These are phyloP conservation scores for Rhodotorula sp. DNA, from an alignment of 1,284 basidiomycete genomes.

Conservation along the genomic window DNA sequence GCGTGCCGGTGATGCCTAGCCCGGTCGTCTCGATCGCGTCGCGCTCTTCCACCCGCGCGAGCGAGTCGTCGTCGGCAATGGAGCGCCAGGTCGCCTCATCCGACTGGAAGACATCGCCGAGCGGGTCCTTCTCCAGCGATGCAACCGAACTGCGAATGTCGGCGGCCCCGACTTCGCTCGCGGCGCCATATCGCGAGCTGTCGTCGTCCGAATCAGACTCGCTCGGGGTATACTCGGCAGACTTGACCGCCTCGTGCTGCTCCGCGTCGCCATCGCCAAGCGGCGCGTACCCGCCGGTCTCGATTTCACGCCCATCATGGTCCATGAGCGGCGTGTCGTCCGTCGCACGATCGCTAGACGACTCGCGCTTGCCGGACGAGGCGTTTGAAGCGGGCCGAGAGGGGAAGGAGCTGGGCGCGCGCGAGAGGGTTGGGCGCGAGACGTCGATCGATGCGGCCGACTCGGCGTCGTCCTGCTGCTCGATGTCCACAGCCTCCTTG, in stretches of 20 bases:
- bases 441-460: slow-evolving; percentile 7
- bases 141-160: too few relatives aligned
- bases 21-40: slow-evolving; percentile 35
- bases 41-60: slow-evolving; percentile 1
- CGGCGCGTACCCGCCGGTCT: slow-evolving; percentile 4
- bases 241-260: not conserved
- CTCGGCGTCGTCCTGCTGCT: not conserved
- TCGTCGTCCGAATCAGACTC: not conserved
- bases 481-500: not conserved
- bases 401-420: slow-evolving; percentile 3
- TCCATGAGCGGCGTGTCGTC: slow-evolving; percentile 12
- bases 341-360: slow-evolving; percentile 12
- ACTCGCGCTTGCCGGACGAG: not conserved
- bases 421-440: not conserved
- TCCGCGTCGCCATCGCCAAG: slow-evolving; percentile 9
- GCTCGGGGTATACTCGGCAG: not conserved
- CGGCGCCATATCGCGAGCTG: not conserved
- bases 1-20: slow-evolving; percentile 34
- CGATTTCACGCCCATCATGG: not conserved
- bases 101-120: slow-evolving; percentile 40
- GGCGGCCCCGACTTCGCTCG: not conserved
- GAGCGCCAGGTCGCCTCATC: slow-evolving; percentile 42
- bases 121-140: slow-evolving; percentile 5
- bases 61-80: slow-evolving; percentile 22
- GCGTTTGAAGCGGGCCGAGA: slow-evolving; percentile 15